Conservation (phyloP, 73 alveolate genomes). For the Paraurostyla sp. region DNA sequence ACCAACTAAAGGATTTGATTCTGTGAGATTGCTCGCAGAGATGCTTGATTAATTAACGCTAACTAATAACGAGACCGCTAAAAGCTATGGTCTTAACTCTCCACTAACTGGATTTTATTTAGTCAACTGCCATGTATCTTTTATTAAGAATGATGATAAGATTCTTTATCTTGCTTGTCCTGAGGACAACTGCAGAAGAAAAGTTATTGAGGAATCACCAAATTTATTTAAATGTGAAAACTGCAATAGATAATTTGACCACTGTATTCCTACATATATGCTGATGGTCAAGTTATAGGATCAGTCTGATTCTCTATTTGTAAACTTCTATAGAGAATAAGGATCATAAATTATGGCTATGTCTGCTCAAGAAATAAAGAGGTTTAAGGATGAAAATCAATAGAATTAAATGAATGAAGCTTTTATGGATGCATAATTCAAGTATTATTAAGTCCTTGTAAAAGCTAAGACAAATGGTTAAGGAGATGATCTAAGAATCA, state of each 20-base stretch:
- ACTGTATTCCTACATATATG: slow-evolving; percentile 72
- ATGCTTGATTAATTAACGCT: neutral
- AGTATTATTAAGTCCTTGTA: slow-evolving; percentile 15
- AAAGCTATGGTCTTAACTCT: neutral
- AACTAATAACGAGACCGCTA: neutral
- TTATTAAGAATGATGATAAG: slow-evolving; percentile 69
- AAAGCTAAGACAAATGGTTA: neutral
- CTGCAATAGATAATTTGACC: slow-evolving; percentile 52
- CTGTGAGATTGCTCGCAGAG: neutral
- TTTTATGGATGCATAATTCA: slow-evolving; percentile 50
- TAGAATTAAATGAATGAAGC: neutral
- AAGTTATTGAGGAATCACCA: slow-evolving; percentile 35
- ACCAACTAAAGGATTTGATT: neutral
- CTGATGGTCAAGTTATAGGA: slow-evolving; percentile 66
- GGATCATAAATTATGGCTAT: slow-evolving; percentile 57
- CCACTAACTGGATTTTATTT: neutral
- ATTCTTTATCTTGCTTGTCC: slow-evolving; percentile 74
- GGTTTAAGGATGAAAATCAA: slow-evolving; percentile 19
- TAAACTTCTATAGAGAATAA: slow-evolving; percentile 62
- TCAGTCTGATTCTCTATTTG: slow-evolving; percentile 62
- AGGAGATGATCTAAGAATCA: neutral
- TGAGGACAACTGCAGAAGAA: slow-evolving; percentile 70
- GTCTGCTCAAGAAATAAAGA: slow-evolving; percentile 52
- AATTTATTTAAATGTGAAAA: slow-evolving; percentile 61
- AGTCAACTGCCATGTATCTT: slow-evolving; percentile 42